phyloP scores from a whole-genome alignment of 371 early-diverging fungal species.

The Saksenaea oblongispora region DNA sequence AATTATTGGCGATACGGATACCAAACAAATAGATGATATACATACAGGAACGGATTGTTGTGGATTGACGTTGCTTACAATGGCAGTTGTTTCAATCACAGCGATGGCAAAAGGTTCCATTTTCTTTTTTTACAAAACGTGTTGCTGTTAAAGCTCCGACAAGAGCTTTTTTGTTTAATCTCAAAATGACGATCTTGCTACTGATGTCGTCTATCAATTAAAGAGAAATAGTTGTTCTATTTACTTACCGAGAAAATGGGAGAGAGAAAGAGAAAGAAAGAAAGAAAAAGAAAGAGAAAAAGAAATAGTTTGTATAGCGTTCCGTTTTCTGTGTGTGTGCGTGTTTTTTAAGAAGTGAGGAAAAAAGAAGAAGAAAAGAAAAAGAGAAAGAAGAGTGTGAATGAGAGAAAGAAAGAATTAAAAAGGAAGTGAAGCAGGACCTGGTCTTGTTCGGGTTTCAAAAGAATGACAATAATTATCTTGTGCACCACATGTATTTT shows the following conservation, averaged over 20 bases:
- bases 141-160: conserved; percentile 6
- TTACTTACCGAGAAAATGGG: neutral
- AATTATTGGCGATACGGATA: neutral
- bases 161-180: conserved; percentile 3
- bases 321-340: neutral
- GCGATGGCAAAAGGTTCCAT: conserved; percentile 18
- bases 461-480: conserved; percentile 2
- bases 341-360: conserved; percentile 1
- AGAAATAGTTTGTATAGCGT: neutral
- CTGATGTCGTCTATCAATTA: too few relatives aligned
- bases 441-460: neutral
- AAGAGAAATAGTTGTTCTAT: too few relatives aligned
- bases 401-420: conserved; percentile 1
- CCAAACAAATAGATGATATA: neutral
- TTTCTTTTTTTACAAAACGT: neutral
- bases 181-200: neutral
- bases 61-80: conserved; percentile 13
- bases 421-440: conserved; percentile 9
- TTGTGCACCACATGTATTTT: conserved; percentile 2
- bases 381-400: neutral
- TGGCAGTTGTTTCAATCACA: conserved; percentile 29
- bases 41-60: conserved; percentile 6
- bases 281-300: neutral
- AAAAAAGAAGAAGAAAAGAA: conserved; percentile 7
- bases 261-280: conserved; percentile 6